These are phyloP conservation scores for Heterobasidion occidentale DNA, from an alignment of 1,284 basidiomycete genomes.

Conservation along the genomic window DNA sequence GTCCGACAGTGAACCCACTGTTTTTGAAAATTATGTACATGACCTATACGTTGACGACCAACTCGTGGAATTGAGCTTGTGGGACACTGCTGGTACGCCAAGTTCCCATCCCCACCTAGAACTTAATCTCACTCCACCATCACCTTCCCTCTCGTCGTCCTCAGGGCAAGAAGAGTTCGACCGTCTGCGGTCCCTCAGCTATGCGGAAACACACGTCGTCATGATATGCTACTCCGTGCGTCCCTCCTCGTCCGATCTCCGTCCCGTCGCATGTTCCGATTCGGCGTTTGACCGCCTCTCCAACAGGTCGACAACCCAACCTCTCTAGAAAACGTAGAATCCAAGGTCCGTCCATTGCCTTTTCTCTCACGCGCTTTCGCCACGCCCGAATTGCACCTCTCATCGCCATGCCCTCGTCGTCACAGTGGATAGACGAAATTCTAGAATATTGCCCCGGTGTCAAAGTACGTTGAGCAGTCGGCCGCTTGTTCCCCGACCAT, in stretches of 20 bases:
- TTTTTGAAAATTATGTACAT: conserved; percentile 92
- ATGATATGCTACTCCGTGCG: conserved; percentile 91
- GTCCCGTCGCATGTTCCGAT: neutral
- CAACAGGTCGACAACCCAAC: conserved; percentile 69
- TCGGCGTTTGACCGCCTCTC: neutral
- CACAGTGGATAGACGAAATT: conserved; percentile 83
- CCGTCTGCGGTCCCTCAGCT: conserved; percentile 81
- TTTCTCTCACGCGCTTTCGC: too few relatives aligned
- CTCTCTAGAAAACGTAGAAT: conserved; percentile 49
- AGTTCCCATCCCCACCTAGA: neutral
- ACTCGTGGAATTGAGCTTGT: conserved; percentile 82
- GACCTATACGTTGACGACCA: conserved; percentile 79
- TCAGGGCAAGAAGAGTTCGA: conserved; percentile 96
- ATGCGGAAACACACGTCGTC: conserved; percentile 92
- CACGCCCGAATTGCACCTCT: neutral
- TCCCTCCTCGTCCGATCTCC: neutral
- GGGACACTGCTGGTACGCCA: conserved; percentile 89
- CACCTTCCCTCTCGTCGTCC: neutral
- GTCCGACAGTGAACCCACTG: conserved; percentile 62
- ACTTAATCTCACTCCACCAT: neutral
- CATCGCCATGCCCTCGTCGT: too few relatives aligned
- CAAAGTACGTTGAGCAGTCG: conserved; percentile 55
- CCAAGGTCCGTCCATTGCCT: conserved; percentile 53
- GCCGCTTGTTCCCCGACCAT: neutral
- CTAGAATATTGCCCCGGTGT: conserved; percentile 89